A percentile compares a stretch with the other conserved stretches of the same genome.
phyloP scores from a whole-genome alignment of 192 early-diverging fungal genomes.

The Backusella psychrophila region DNA sequence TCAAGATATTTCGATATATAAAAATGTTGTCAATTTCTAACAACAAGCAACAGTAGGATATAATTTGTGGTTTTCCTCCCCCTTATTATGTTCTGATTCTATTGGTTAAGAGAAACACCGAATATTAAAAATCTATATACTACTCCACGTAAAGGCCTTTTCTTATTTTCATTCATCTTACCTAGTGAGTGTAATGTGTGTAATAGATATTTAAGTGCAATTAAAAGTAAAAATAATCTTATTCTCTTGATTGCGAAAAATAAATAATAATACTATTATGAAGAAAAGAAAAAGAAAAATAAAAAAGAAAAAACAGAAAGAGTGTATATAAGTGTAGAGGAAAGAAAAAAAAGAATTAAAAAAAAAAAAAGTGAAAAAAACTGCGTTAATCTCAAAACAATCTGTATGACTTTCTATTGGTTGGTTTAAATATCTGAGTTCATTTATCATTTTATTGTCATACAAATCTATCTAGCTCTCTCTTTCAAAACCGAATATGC shows the following conservation, averaged over 20 bases:
- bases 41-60: neutral
- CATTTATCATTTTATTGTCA: neutral
- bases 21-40: neutral
- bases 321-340: neutral
- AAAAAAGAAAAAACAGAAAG: neutral
- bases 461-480: neutral
- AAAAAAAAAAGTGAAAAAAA: neutral
- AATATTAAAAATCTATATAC: neutral
- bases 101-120: neutral
- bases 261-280: neutral
- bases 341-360: neutral
- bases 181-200: constrained; percentile 1
- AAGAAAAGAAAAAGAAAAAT: neutral
- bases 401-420: neutral
- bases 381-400: neutral
- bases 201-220: neutral
- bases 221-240: neutral
- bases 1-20: neutral
- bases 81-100: neutral
- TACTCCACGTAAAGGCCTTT: neutral
- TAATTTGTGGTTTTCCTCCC: neutral
- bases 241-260: neutral
- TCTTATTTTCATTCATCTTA: neutral
- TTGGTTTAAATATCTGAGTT: neutral
- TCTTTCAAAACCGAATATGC: too few relatives aligned